Conservation (phyloP, 2,329 filamentous ascomycete species). For the Colletotrichum australisinense region DNA sequence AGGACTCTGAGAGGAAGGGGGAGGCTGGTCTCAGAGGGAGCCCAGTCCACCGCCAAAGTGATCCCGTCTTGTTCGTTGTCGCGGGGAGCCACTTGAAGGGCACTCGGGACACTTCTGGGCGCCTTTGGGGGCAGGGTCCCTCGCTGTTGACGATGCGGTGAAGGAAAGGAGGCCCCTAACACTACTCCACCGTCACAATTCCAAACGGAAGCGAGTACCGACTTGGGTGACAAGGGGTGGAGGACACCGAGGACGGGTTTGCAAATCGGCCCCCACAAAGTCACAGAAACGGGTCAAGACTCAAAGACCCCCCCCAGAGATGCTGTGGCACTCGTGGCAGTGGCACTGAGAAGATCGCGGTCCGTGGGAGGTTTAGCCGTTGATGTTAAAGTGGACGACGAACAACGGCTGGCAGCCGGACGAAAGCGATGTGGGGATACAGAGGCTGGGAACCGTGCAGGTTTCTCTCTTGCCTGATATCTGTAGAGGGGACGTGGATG, state of each 20-base stretch:
- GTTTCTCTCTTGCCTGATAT: not conserved
- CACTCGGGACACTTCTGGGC: slow-evolving; percentile 25
- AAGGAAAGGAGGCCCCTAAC: slow-evolving; percentile 30
- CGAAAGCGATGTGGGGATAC: not conserved
- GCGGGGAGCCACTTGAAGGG: slow-evolving; percentile 10
- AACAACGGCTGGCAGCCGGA: slow-evolving; percentile 4
- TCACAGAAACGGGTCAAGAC: not conserved
- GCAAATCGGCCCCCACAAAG: slow-evolving; percentile 19
- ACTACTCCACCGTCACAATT: slow-evolving; percentile 26
- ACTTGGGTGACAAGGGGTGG: slow-evolving; percentile 28
- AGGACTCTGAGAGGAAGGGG: not conserved
- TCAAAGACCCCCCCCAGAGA: not conserved
- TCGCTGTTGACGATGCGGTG: slow-evolving; percentile 33
- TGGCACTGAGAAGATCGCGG: not conserved
- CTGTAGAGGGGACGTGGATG: not conserved
- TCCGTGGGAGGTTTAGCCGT: not conserved
- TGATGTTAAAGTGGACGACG: slow-evolving; percentile 24
- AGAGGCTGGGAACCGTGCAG: slow-evolving; percentile 9
- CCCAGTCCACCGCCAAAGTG: slow-evolving; percentile 27
- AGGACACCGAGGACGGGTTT: slow-evolving; percentile 16
- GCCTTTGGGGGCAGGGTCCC: slow-evolving; percentile 11
- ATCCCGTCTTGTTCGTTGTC: slow-evolving; percentile 6
- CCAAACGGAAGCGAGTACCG: slow-evolving; percentile 29
- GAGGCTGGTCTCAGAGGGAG: slow-evolving; percentile 32
- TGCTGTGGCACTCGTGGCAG: not conserved